Evolutionary conservation across 805 yeast genomes (phyloP), one percentile per base, ranked within the genome.

Genomic region (Spathaspora arborariae): DNA sequence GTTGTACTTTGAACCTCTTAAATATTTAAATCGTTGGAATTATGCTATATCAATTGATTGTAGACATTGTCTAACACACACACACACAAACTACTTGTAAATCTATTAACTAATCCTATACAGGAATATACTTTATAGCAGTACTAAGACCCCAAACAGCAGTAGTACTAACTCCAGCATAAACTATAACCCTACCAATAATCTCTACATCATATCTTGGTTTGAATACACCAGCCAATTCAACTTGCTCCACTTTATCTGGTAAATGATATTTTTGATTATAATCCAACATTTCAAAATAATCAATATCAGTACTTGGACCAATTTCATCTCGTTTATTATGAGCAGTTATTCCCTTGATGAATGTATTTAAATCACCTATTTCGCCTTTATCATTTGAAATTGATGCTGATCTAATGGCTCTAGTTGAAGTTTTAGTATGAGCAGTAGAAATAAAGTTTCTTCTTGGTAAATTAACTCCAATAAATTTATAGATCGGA

Each of bases 121-220:
- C 35, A 18, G 34, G 22, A n/a, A 36, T 27, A 35, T 44, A 44
- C 42, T 55, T 53, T n/a, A 62, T 54, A 11, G 55, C 57, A 20
- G 61, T 39, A 8, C 61, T 62, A 47, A 67, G 64, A 11, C 73
- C 74, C 74, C 75, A 70, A 19, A 78, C 63, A 0, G 86, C 84
- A 26, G 77, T 64, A 21, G 72, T 56, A 0, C 94, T 77, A 22
- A 92, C 80, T 0, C 98, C 98, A 1, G 87, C 84, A 65, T 92
- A 92, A 1, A 90, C 86, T 15, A 85, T 65, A 51, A 87, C 68
- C 56, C 96, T 75, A 8, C 94, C 90, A 26, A 88, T 65, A 2
- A 88, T 85, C 51, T 85, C 92, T 24, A 85, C 82, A 47, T 82
- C 90, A 54, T 84, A 83, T 42, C 91, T 74, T 2, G 81, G 76